phyloP scores from a whole-genome alignment of 2,329 filamentous ascomycete species.

The Fusarium sterilihyphosum region DNA sequence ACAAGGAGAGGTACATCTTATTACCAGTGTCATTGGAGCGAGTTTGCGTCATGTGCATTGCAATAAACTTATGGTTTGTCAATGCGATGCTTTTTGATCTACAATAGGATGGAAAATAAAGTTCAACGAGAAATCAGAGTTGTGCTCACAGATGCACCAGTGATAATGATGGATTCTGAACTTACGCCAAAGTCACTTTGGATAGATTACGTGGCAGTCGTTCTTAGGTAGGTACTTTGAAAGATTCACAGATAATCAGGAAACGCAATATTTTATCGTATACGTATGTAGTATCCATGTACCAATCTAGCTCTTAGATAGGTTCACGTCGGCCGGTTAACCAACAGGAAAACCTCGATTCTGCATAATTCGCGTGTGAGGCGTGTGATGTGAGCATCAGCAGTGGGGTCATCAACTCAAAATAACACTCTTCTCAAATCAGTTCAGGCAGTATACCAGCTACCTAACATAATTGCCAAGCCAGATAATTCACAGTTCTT shows the following conservation, averaged over 20 bases:
- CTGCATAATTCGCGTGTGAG: too few species aligned
- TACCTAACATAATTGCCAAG: too few species aligned
- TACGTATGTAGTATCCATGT: background rate
- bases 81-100: accelerated
- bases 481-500: too few species aligned
- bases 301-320: accelerated
- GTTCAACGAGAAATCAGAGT: background rate
- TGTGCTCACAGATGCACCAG: accelerated
- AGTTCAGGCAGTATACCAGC: too few species aligned
- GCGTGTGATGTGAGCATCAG: too few species aligned
- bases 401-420: too few species aligned
- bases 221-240: too few species aligned
- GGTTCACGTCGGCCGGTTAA: background rate
- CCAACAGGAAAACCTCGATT: accelerated
- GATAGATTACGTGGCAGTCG: accelerated
- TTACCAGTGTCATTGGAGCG: background rate
- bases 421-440: too few species aligned
- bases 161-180: too few species aligned
- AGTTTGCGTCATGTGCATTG: accelerated
- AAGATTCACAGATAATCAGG: too few species aligned
- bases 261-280: too few species aligned
- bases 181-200: background rate
- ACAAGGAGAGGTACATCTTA: background rate
- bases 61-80: accelerated
- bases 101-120: accelerated